These are phyloP conservation scores for Phaeosphaeria sp. DNA, from an alignment of 2,329 filamentous ascomycete genomes.

Conservation along the genomic window DNA sequence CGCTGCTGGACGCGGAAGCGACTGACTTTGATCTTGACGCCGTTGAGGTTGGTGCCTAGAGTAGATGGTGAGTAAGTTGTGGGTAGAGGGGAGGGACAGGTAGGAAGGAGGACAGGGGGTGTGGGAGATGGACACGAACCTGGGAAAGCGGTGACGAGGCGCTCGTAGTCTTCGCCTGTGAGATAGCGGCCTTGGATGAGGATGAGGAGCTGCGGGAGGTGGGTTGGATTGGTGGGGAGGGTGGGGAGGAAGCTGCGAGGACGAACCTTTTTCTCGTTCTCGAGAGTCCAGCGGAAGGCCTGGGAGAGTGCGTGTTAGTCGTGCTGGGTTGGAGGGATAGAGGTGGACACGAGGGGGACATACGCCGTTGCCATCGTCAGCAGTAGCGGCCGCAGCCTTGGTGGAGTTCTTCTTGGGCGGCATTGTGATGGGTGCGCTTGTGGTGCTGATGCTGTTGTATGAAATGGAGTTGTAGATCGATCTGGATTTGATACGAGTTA, in stretches of 20 bases:
- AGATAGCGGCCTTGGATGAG: conserved; percentile 23
- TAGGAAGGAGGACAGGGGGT: too few species aligned
- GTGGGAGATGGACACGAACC: too few species aligned
- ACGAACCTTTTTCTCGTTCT: conserved; percentile 21
- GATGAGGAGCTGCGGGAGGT: conserved; percentile 26
- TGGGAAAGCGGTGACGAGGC: conserved; percentile 18
- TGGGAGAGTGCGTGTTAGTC: background rate
- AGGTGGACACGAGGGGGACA: background rate
- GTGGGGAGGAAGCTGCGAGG: background rate
- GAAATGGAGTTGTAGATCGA: too few species aligned
- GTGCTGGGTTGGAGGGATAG: background rate
- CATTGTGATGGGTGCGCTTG: conserved; percentile 4
- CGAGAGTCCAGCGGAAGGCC: conserved; percentile 18
- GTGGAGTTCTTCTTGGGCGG: conserved; percentile 8
- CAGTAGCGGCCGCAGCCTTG: background rate
- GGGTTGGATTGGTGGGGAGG: background rate
- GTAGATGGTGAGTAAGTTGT: background rate
- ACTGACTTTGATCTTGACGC: conserved; percentile 8
- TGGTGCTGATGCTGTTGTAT: background rate
- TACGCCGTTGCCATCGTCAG: conserved; percentile 5
- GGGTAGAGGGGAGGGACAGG: background rate
- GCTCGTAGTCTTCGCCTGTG: conserved; percentile 19
- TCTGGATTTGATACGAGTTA: too few species aligned
- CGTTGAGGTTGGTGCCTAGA: conserved; percentile 26
- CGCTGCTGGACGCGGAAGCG: conserved; percentile 11